These are phyloP conservation scores for Acacia crassicarpa DNA, from an alignment of 306 rosid genomes.

Conservation along the genomic window DNA sequence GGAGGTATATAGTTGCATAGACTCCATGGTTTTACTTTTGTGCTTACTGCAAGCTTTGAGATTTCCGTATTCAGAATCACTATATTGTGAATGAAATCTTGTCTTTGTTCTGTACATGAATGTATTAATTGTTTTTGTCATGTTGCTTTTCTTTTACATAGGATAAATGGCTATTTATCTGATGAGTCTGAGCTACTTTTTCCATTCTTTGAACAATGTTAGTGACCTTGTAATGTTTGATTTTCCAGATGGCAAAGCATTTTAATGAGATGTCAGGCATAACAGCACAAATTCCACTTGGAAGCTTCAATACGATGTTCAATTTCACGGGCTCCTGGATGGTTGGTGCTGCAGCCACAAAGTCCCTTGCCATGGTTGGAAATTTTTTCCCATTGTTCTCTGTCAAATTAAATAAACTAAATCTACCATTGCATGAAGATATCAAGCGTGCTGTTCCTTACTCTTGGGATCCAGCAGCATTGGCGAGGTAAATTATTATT, in stretches of 20 bases:
- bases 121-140: background rate
- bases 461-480: conserved; percentile 92
- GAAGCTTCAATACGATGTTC: conserved; percentile 94
- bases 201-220: conserved; percentile 13
- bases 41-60: background rate
- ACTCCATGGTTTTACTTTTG: conserved; percentile 14
- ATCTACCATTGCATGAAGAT: conserved; percentile 67
- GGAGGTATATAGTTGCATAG: conserved; percentile 8
- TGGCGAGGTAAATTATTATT: conserved; percentile 70
- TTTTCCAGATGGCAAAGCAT: conserved; percentile 79
- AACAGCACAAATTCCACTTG: conserved; percentile 66
- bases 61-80: background rate
- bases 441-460: conserved; percentile 82
- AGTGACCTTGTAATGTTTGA: conserved; percentile 38
- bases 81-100: background rate
- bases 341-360: conserved; percentile 79
- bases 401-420: conserved; percentile 56
- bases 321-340: conserved; percentile 89
- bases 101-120: background rate
- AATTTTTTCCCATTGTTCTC: conserved; percentile 61
- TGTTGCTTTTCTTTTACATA: no score
- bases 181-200: conserved; percentile 20
- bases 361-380: conserved; percentile 96
- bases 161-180: background rate
- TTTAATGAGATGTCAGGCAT: conserved; percentile 72